Percentiles rank a stretch among this genome's conserved stretches.
phyloP scores from a whole-genome alignment of 176 grass and related monocot genomes.

The Ananas comosus region DNA sequence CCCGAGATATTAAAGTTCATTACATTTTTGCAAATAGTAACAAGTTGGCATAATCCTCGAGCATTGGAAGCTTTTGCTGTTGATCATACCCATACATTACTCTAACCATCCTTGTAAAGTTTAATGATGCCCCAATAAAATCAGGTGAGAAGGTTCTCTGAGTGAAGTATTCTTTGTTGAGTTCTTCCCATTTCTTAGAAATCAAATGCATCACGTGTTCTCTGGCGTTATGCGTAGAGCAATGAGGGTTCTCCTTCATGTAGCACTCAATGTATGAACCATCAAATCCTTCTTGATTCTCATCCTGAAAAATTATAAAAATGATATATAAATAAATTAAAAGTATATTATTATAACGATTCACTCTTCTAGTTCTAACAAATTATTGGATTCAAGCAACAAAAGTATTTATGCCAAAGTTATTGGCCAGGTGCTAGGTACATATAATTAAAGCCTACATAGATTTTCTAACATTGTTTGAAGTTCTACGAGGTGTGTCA shows the following conservation, averaged over 20 bases:
- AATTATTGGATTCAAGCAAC: neutral
- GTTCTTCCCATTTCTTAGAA: slow-evolving; percentile 41
- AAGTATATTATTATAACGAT: neutral
- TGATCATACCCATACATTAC: slow-evolving; percentile 48
- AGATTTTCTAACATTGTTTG: too few species aligned
- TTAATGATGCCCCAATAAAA: slow-evolving; percentile 17
- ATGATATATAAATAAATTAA: neutral
- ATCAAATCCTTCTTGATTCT: slow-evolving; percentile 49
- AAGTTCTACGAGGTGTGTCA: too few species aligned
- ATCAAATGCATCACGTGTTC: slow-evolving; percentile 35
- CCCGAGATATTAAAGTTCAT: too few species aligned
- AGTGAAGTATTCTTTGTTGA: slow-evolving; percentile 42
- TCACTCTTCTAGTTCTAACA: neutral
- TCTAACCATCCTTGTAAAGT: slow-evolving; percentile 39
- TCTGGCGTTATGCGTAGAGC: neutral
- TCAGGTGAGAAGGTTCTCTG: slow-evolving; percentile 10
- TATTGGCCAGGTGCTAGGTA: too few species aligned
- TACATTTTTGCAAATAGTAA: slow-evolving; percentile 7
- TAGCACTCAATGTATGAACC: slow-evolving; percentile 49
- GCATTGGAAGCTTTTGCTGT: slow-evolving; percentile 17
- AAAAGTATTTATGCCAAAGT: too few species aligned
- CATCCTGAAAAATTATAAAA: slow-evolving; percentile 32
- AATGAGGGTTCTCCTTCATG: slow-evolving; percentile 45
- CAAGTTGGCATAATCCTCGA: slow-evolving; percentile 30
- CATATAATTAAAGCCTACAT: too few species aligned